phyloP scores from a whole-genome alignment of 768 basidiomycete genomes.

The Suillus bovinus region DNA sequence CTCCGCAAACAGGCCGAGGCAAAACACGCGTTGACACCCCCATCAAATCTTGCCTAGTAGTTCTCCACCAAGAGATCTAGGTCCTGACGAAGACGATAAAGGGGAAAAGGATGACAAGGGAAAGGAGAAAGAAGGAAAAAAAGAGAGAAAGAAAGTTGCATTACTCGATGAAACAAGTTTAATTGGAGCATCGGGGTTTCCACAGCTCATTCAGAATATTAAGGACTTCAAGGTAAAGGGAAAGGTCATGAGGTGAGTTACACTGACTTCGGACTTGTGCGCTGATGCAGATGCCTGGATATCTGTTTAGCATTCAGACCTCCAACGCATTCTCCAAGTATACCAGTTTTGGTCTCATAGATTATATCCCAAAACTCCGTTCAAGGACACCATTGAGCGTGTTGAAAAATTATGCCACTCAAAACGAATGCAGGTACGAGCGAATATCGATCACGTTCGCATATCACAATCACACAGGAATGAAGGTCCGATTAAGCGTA shows the following conservation, averaged over 20 bases:
- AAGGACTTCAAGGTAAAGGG: constrained; percentile 82
- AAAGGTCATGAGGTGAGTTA: constrained; percentile 85
- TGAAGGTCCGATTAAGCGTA: constrained; percentile 66
- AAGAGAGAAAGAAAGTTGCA: constrained; percentile 36
- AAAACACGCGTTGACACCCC: constrained; percentile 44
- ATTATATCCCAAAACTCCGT: constrained; percentile 87
- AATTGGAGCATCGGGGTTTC: constrained; percentile 75
- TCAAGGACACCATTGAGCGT: constrained; percentile 80
- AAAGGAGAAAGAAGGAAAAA: constrained; percentile 27
- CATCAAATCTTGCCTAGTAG: constrained; percentile 50
- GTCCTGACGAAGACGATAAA: constrained; percentile 25
- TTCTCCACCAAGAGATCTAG: constrained; percentile 37
- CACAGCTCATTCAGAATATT: constrained; percentile 70
- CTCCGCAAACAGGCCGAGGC: constrained; percentile 57
- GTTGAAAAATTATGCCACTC: constrained; percentile 91
- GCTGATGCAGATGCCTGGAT: neutral
- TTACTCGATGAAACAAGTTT: constrained; percentile 78
- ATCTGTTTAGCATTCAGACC: constrained; percentile 64
- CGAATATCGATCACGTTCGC: neutral
- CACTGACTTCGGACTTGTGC: neutral
- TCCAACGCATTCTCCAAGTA: constrained; percentile 74
- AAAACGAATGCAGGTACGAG: constrained; percentile 77
- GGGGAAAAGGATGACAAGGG: constrained; percentile 16
- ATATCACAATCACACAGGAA: constrained; percentile 13
- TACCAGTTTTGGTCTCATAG: constrained; percentile 97